Evolutionary conservation across 2,329 filamentous ascomycete genomes (phyloP).

Genomic region (Colletotrichum navitas): DNA sequence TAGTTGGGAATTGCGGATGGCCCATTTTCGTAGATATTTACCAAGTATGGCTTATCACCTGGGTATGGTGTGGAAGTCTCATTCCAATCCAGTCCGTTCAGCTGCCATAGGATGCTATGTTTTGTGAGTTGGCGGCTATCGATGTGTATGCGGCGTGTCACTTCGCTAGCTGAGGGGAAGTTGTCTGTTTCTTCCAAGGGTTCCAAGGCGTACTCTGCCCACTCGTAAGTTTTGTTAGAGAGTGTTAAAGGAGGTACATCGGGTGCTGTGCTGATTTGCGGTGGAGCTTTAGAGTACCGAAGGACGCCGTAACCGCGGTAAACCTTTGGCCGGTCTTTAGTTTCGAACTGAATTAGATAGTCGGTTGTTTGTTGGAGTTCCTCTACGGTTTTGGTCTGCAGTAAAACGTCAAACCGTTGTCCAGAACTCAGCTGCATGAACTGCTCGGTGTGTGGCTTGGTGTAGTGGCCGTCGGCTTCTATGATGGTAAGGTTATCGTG

Average conservation of each 20-base stretch:
- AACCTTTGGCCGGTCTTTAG: constrained; percentile 60
- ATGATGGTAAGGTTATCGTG: constrained; percentile 70
- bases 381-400: constrained; percentile 63
- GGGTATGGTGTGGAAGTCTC: constrained; percentile 46
- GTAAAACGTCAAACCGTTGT: constrained; percentile 70
- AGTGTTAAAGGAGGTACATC: constrained; percentile 48
- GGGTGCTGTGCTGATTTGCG: constrained; percentile 34
- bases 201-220: constrained; percentile 62
- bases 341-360: constrained; percentile 63
- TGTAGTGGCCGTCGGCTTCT: constrained; percentile 70
- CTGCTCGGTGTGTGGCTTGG: constrained; percentile 58
- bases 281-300: constrained; percentile 51
- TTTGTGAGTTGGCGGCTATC: constrained; percentile 45
- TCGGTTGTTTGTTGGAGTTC: constrained; percentile 55
- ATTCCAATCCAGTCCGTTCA: constrained; percentile 60
- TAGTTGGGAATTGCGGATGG: constrained; percentile 62
- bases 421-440: constrained; percentile 69
- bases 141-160: constrained; percentile 63
- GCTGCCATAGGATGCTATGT: constrained; percentile 44
- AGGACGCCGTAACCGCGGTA: constrained; percentile 64
- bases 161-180: constrained; percentile 58
- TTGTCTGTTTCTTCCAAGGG: constrained; percentile 47
- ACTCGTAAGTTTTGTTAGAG: constrained; percentile 52
- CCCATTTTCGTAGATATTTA: constrained; percentile 64
- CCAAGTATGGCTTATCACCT: constrained; percentile 58